Conservation (phyloP, 2,329 filamentous ascomycete species). For the Colletotrichum musae region DNA sequence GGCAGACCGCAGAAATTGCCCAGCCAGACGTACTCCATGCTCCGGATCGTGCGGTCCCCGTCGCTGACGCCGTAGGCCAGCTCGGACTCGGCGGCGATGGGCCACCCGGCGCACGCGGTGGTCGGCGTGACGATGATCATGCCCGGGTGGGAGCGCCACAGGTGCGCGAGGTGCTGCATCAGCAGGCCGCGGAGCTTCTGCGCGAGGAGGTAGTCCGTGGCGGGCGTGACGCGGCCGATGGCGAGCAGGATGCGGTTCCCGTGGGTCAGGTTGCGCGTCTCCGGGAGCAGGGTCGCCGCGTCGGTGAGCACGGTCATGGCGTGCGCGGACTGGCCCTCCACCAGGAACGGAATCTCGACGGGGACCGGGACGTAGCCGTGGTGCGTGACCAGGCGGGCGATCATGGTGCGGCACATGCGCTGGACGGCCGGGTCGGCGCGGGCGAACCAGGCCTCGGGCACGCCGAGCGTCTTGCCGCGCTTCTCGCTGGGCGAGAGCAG, state of each 20-base stretch:
- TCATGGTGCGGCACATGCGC: conserved; percentile 55
- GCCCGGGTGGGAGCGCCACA: conserved; percentile 76
- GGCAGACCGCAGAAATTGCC: conserved; percentile 66
- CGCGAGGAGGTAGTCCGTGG: conserved; percentile 77
- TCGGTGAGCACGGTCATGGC: conserved; percentile 82
- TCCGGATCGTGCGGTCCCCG: conserved; percentile 60
- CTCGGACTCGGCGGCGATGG: conserved; percentile 55
- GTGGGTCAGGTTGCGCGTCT: conserved; percentile 66
- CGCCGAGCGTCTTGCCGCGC: conserved; percentile 69
- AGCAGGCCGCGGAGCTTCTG: conserved; percentile 79
- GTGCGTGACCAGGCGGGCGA: conserved; percentile 67
- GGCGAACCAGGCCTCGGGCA: conserved; percentile 76
- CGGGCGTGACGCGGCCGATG: conserved; percentile 73
- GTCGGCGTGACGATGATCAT: conserved; percentile 81
- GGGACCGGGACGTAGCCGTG: conserved; percentile 68
- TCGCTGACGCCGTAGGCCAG: conserved; percentile 60
- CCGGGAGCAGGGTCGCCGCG: conserved; percentile 60
- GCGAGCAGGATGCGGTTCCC: conserved; percentile 77
- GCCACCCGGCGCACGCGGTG: conserved; percentile 64
- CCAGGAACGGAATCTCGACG: conserved; percentile 70
- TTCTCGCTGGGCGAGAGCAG: conserved; percentile 45
- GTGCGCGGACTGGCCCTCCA: conserved; percentile 79
- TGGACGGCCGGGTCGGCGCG: conserved; percentile 59
- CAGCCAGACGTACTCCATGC: conserved; percentile 67
- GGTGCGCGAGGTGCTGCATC: conserved; percentile 78